These are phyloP conservation scores for Crepidotus variabilis DNA, from an alignment of 768 basidiomycete genomes.

Conservation along the genomic window DNA sequence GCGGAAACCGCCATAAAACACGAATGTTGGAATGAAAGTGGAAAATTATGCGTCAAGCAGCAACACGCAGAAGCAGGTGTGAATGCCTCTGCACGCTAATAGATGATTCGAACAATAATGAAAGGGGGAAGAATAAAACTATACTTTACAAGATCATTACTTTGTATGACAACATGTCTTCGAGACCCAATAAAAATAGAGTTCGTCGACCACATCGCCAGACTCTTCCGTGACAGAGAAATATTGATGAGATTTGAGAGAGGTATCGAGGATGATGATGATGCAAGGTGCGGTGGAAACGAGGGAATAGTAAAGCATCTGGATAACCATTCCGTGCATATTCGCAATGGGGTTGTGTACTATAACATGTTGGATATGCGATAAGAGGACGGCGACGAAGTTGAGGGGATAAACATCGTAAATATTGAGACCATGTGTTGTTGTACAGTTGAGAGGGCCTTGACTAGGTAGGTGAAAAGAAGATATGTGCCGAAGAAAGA, in stretches of 20 bases:
- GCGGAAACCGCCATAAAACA: neutral
- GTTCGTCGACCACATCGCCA: neutral
- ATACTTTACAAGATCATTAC: neutral
- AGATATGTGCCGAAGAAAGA: conserved; percentile 19
- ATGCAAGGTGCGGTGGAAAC: neutral
- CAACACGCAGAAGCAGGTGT: neutral
- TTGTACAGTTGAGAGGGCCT: conserved; percentile 23
- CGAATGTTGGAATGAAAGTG: neutral
- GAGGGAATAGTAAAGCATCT: neutral
- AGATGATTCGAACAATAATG: conserved; percentile 2
- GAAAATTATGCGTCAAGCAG: conserved; percentile 10
- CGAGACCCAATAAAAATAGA: too few relatives aligned
- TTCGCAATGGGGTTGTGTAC: neutral
- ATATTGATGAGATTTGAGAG: neutral
- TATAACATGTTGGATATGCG: neutral
- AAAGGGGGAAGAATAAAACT: neutral
- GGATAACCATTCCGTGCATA: neutral
- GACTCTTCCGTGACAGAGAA: neutral
- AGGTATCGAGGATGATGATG: neutral
- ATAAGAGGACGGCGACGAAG: neutral
- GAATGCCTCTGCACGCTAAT: neutral
- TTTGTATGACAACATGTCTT: neutral
- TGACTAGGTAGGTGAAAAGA: conserved; percentile 15
- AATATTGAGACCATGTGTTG: conserved; percentile 10
- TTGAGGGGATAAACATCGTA: conserved; percentile 2